These are phyloP conservation scores for Paramecium sonneborni DNA, from an alignment of 73 alveolate species.

Conservation along the genomic window DNA sequence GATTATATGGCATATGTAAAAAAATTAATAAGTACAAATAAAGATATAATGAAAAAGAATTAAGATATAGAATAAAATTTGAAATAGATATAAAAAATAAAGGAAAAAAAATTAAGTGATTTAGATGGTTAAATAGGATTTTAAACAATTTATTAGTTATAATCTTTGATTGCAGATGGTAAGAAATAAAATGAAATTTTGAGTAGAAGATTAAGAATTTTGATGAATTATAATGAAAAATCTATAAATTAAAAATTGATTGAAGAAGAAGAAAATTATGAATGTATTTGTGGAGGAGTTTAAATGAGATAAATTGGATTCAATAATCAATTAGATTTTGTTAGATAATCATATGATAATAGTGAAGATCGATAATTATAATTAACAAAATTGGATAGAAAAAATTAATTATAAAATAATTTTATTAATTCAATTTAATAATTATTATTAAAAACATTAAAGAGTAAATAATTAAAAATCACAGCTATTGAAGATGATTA, in stretches of 20 bases:
- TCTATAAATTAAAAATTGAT: background rate
- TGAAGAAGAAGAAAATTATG: conserved; percentile 27
- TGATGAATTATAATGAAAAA: background rate
- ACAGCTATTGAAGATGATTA: background rate
- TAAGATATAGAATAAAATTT: background rate
- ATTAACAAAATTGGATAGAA: background rate
- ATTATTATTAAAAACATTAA: background rate
- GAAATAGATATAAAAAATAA: background rate
- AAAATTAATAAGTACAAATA: background rate
- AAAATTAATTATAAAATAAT: background rate
- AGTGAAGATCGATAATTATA: background rate
- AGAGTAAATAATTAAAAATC: background rate
- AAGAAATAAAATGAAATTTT: background rate
- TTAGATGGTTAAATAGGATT: background rate
- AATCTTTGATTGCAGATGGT: background rate
- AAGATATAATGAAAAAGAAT: background rate
- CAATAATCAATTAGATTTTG: background rate
- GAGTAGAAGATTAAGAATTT: background rate
- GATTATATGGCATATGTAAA: conserved; percentile 4
- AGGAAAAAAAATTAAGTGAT: background rate
- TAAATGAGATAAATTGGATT: background rate
- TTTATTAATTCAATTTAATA: background rate
- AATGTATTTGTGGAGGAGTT: background rate
- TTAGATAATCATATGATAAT: background rate
- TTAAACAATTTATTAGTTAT: background rate